Conservation (phyloP, 306 rosid genomes). For the Morella rubra region DNA sequence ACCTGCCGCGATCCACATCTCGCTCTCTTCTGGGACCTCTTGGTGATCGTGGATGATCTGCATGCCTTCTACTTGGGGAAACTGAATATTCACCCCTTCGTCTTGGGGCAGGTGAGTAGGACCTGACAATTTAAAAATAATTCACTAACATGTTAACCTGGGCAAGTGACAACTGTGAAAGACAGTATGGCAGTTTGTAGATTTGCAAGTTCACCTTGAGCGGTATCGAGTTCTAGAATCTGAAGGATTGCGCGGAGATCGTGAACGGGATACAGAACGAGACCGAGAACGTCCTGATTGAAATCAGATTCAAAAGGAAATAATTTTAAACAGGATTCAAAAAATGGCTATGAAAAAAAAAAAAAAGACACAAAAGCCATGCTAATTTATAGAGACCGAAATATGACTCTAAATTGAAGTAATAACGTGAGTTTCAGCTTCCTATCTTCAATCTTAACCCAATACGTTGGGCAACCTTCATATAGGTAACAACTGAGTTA, state of each 20-base stretch:
- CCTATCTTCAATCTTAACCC: not conserved
- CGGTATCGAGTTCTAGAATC: slow-evolving; percentile 78
- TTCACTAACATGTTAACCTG: slow-evolving; percentile 19
- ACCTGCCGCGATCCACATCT: slow-evolving; percentile 61
- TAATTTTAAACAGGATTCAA: slow-evolving; percentile 3
- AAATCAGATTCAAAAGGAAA: slow-evolving; percentile 21
- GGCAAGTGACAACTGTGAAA: not conserved
- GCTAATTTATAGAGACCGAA: not conserved
- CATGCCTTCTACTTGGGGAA: slow-evolving; percentile 73
- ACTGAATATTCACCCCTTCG: slow-evolving; percentile 66
- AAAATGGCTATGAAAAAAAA: not conserved
- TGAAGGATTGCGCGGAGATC: slow-evolving; percentile 72
- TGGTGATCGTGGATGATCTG: slow-evolving; percentile 74
- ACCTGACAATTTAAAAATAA: slow-evolving; percentile 47
- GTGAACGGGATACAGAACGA: slow-evolving; percentile 79
- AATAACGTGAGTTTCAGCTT: not conserved
- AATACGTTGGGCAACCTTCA: slow-evolving; percentile 1
- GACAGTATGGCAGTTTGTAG: not conserved
- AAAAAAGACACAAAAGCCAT: too few species aligned
- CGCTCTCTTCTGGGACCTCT: slow-evolving; percentile 67
- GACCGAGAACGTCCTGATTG: slow-evolving; percentile 75
- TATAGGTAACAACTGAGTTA: not conserved
- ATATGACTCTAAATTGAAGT: not conserved
- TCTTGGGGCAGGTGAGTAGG: slow-evolving; percentile 88
- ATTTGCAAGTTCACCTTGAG: slow-evolving; percentile 63